These are phyloP conservation scores for Madurella fahalii DNA, from an alignment of 2,329 filamentous ascomycete species.

Conservation along the genomic window DNA sequence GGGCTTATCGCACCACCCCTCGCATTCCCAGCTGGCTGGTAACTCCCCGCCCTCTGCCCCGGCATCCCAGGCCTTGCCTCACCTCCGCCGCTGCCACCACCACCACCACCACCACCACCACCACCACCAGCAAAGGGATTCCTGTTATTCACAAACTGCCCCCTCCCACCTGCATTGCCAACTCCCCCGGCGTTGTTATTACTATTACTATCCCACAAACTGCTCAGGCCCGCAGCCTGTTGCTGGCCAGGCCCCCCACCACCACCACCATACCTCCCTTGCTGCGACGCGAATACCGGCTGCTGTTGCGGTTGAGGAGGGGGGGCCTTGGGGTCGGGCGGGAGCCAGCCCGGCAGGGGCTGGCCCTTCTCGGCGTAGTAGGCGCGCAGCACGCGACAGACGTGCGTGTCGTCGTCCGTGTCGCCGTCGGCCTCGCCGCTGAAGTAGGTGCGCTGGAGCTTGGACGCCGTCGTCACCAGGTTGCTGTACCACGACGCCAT, in stretches of 20 bases:
- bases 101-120: constrained; percentile 30
- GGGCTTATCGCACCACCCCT: constrained; percentile 23
- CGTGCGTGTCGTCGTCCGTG: constrained; percentile 86
- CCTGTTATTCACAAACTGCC: constrained; percentile 21
- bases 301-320: constrained; percentile 49
- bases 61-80: constrained; percentile 35
- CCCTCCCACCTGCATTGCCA: constrained; percentile 35
- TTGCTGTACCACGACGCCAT: constrained; percentile 84
- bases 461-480: constrained; percentile 60
- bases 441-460: constrained; percentile 66
- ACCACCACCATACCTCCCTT: constrained; percentile 48
- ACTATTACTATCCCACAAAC: constrained; percentile 53
- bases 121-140: constrained; percentile 30
- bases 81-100: constrained; percentile 36
- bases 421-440: constrained; percentile 64
- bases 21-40: constrained; percentile 51
- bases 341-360: constrained; percentile 79
- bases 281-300: constrained; percentile 47
- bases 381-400: constrained; percentile 84
- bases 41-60: constrained; percentile 64
- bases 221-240: constrained; percentile 41
- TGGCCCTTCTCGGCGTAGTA: constrained; percentile 90
- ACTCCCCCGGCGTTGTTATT: constrained; percentile 29
- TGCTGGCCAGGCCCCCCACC: not conserved
- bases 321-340: constrained; percentile 77